Conservation (phyloP, 1,139 yeast genomes). For the Blastobotrys serpentis region DNA sequence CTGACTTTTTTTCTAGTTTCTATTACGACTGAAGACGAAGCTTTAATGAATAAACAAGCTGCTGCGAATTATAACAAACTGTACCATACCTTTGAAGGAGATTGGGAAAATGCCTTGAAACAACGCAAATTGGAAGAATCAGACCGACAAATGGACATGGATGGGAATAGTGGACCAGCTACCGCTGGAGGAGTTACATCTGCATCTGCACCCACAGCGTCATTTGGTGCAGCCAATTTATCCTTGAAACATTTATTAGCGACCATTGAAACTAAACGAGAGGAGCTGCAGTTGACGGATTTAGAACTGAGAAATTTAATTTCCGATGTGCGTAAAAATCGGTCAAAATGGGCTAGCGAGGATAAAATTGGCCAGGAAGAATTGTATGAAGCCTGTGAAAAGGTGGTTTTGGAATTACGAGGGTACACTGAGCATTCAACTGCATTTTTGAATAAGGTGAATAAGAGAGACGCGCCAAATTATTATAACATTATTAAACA, state of each 20-base stretch:
- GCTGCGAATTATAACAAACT: conserved; percentile 44
- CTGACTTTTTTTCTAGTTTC: conserved; percentile 7
- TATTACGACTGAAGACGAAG: conserved; percentile 19
- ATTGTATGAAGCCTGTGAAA: conserved; percentile 94
- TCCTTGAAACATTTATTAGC: conserved; percentile 79
- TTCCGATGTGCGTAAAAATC: conserved; percentile 87
- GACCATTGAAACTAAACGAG: conserved; percentile 76
- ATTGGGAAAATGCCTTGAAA: conserved; percentile 72
- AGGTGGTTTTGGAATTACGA: conserved; percentile 84
- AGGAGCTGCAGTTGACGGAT: conserved; percentile 73
- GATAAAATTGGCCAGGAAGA: conserved; percentile 97
- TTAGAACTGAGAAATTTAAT: conserved; percentile 79
- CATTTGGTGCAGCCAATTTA: conserved; percentile 75
- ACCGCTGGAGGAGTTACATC: conserved; percentile 17
- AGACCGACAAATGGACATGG: conserved; percentile 63
- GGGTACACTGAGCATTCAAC: conserved; percentile 96
- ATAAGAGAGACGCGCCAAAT: conserved; percentile 96
- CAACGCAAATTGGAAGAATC: conserved; percentile 77
- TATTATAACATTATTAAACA: conserved; percentile 84
- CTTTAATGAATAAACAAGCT: conserved; percentile 23
- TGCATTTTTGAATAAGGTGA: conserved; percentile 90
- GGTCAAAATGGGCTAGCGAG: conserved; percentile 97
- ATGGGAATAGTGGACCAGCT: conserved; percentile 19
- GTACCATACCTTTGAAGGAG: conserved; percentile 83
- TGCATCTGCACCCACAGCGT: conserved; percentile 37